phyloP scores from a whole-genome alignment of 2,329 filamentous ascomycete genomes.

The Penicillium frequentans region DNA sequence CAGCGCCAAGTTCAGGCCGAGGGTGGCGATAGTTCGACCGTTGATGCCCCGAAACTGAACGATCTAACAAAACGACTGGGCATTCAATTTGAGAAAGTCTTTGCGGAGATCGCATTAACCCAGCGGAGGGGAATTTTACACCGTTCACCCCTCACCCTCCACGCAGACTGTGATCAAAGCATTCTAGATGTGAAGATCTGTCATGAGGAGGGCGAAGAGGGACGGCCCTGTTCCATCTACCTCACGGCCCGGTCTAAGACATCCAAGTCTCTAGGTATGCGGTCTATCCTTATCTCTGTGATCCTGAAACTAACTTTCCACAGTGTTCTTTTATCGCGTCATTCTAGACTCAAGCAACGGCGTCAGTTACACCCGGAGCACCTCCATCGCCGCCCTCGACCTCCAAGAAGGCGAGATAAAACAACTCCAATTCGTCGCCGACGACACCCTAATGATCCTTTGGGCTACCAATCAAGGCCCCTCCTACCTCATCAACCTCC shows the following conservation, averaged over 20 bases:
- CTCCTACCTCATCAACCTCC: conserved; percentile 35
- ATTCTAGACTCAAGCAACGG: conserved; percentile 57
- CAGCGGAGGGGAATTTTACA: conserved; percentile 69
- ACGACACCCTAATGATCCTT: conserved; percentile 61
- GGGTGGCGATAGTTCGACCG: conserved; percentile 48
- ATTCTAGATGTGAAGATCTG: conserved; percentile 61
- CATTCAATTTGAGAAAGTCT: conserved; percentile 60
- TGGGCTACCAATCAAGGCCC: conserved; percentile 27
- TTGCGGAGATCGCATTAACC: conserved; percentile 67
- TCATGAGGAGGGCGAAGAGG: conserved; percentile 36
- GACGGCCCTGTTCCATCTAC: conserved; percentile 32
- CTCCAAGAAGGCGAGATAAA: conserved; percentile 41
- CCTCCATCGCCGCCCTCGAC: conserved; percentile 31
- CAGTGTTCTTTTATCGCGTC: conserved; percentile 61
- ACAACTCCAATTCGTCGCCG: conserved; percentile 69
- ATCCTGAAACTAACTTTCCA: not conserved
- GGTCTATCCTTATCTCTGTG: not conserved
- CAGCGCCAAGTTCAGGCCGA: conserved; percentile 52
- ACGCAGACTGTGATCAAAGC: conserved; percentile 38
- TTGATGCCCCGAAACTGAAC: conserved; percentile 60
- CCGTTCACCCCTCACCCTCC: conserved; percentile 54
- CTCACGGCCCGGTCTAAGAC: conserved; percentile 34
- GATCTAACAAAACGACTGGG: conserved; percentile 63
- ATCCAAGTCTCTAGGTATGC: conserved; percentile 34
- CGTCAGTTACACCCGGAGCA: conserved; percentile 51